Conservation (phyloP, 2,329 filamentous ascomycete genomes). For the Monosporascus sp. region DNA sequence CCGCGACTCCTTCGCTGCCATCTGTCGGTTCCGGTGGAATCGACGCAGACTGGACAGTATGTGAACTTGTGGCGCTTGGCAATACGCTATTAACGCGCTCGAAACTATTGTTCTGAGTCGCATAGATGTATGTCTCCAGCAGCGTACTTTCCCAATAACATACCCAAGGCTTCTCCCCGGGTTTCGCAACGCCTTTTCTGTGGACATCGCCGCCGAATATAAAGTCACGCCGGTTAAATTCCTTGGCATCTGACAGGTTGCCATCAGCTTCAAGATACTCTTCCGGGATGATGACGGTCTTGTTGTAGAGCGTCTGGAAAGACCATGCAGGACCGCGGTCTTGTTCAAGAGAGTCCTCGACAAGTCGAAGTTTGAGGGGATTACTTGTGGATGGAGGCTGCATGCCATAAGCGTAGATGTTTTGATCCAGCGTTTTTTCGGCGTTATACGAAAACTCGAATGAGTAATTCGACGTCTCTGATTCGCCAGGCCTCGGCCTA, state of each 20-base stretch:
- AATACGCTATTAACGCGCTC: constrained; percentile 6
- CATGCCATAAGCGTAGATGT: constrained; percentile 46
- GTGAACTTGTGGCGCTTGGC: constrained; percentile 2
- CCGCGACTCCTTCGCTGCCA: background rate
- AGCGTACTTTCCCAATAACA: constrained; percentile 53
- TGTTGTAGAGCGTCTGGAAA: constrained; percentile 46
- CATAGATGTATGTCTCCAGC: constrained; percentile 53
- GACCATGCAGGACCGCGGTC: constrained; percentile 51
- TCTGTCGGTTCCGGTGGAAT: constrained; percentile 1
- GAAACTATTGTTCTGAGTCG: constrained; percentile 43
- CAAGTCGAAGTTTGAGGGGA: constrained; percentile 37
- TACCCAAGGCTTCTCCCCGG: constrained; percentile 52
- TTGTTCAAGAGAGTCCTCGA: constrained; percentile 45
- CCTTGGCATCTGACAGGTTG: constrained; percentile 1
- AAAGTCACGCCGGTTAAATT: constrained; percentile 19
- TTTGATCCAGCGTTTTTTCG: constrained; percentile 26
- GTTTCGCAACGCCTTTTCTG: constrained; percentile 32
- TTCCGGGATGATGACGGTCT: constrained; percentile 49
- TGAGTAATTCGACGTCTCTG: constrained; percentile 33
- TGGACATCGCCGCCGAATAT: constrained; percentile 25
- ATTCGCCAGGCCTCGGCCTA: constrained; percentile 16
- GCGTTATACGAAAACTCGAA: constrained; percentile 34
- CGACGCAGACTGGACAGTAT: constrained; percentile 6
- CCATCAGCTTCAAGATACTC: constrained; percentile 23
- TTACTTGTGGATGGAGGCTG: constrained; percentile 41